phyloP scores from a whole-genome alignment of 192 early-diverging fungal species.

The Geranomyces variabilis region DNA sequence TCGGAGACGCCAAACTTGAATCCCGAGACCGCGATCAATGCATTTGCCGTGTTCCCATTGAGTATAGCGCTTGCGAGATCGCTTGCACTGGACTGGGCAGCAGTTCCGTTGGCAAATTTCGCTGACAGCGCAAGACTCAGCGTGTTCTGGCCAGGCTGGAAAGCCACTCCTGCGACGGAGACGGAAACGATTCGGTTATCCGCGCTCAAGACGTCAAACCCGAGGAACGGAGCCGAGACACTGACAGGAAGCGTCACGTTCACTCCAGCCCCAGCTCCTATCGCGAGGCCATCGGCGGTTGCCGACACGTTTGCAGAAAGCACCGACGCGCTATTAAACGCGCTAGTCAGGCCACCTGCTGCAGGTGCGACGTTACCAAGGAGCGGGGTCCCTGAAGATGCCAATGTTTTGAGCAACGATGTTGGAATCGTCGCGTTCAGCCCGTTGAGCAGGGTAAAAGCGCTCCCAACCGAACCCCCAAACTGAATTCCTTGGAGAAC shows the following conservation, averaged over 20 bases:
- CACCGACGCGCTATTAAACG: neutral
- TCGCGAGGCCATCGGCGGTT: neutral
- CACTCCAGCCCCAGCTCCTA: neutral
- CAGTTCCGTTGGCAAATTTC: conserved; percentile 2
- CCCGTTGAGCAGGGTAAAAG: conserved; percentile 2
- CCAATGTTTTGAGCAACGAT: neutral
- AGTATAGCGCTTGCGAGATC: neutral
- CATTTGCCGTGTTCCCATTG: conserved; percentile 8
- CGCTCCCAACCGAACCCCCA: neutral
- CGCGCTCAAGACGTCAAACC: conserved; percentile 10
- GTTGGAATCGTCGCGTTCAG: conserved; percentile 25
- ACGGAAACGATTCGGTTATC: conserved; percentile 2
- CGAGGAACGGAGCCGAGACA: conserved; percentile 23
- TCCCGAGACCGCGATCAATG: conserved; percentile 7
- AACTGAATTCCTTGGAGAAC: conserved; percentile 28
- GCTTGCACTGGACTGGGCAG: neutral
- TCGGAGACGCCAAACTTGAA: conserved; percentile 17
- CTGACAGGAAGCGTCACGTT: conserved; percentile 13
- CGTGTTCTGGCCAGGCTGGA: conserved; percentile 15
- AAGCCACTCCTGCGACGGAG: conserved; percentile 3
- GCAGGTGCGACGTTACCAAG: neutral
- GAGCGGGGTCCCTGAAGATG: neutral
- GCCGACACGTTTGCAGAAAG: neutral
- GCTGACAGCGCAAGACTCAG: conserved; percentile 2
- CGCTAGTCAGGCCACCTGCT: neutral